These are phyloP conservation scores for Curvularia eragrostidis DNA, from an alignment of 2,329 filamentous ascomycete species.

Conservation along the genomic window DNA sequence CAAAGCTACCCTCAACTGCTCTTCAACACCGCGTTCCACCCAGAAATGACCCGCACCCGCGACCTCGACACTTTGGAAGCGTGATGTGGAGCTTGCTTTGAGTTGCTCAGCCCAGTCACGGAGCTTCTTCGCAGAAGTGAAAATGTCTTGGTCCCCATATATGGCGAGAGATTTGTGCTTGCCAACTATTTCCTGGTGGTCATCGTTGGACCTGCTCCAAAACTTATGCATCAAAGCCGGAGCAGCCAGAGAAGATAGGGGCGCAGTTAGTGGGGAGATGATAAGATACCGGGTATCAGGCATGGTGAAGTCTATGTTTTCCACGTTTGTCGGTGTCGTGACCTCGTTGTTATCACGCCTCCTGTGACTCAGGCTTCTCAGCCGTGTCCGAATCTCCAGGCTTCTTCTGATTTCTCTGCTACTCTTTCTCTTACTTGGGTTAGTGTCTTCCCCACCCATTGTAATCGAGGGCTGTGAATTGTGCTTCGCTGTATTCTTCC, in stretches of 20 bases:
- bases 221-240: constrained; percentile 39
- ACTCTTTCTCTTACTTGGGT: constrained; percentile 47
- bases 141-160: constrained; percentile 77
- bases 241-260: constrained; percentile 49
- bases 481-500: constrained; percentile 37
- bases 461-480: constrained; percentile 38
- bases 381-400: constrained; percentile 42
- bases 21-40: constrained; percentile 52
- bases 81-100: constrained; percentile 32
- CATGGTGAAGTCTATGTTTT: constrained; percentile 15
- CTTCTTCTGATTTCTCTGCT: constrained; percentile 51
- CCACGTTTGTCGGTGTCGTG: constrained; percentile 11
- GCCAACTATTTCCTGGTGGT: constrained; percentile 27
- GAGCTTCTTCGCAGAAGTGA: constrained; percentile 71
- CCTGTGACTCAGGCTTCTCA: constrained; percentile 41
- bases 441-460: constrained; percentile 58
- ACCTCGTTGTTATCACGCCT: constrained; percentile 19
- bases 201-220: constrained; percentile 31
- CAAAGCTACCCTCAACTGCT: constrained; percentile 50
- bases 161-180: constrained; percentile 65
- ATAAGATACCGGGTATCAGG: constrained; percentile 52
- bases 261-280: constrained; percentile 56
- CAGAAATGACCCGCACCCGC: constrained; percentile 61
- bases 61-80: constrained; percentile 55
- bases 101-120: constrained; percentile 69